Conservation (phyloP, 306 rosid species). For the Cicer cuneatum region DNA sequence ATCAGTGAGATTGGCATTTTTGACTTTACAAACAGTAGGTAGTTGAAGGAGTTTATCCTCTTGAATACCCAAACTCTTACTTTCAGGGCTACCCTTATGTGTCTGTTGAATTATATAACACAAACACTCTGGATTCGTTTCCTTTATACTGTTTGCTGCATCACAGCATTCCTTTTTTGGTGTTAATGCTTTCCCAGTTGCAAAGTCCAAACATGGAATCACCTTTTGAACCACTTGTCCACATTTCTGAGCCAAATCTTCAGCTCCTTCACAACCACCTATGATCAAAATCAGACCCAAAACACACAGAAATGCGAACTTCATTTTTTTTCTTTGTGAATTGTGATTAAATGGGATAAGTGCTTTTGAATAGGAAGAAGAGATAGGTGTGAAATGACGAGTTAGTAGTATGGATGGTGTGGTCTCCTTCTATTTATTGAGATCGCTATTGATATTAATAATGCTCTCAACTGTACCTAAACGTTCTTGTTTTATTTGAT, state of each 20-base stretch:
- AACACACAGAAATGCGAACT: not conserved
- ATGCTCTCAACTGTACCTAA: too few species aligned
- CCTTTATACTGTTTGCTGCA: constrained; percentile 52
- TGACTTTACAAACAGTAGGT: constrained; percentile 66
- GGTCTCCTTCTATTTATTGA: too few species aligned
- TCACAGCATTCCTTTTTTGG: constrained; percentile 77
- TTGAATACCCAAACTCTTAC: constrained; percentile 66
- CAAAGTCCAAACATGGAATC: constrained; percentile 60
- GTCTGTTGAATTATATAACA: constrained; percentile 74
- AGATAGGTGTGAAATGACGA: too few species aligned
- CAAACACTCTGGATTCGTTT: constrained; percentile 68
- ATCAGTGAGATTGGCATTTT: constrained; percentile 57
- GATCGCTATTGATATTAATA: too few species aligned
- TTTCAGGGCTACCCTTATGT: constrained; percentile 54
- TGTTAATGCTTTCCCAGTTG: constrained; percentile 55
- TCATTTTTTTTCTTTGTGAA: too few species aligned
- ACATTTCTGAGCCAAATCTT: constrained; percentile 52
- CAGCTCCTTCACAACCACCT: not conserved
- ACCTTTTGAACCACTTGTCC: constrained; percentile 50
- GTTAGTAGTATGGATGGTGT: too few species aligned
- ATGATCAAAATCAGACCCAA: not conserved
- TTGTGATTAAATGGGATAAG: too few species aligned
- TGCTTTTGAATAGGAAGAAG: too few species aligned
- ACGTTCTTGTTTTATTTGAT: too few species aligned
- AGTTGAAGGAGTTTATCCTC: constrained; percentile 73